Evolutionary conservation across 176 grass and related monocot species (phyloP), one percentile per base, ranked within the genome.

Genomic region (Lolium multiflorum): DNA sequence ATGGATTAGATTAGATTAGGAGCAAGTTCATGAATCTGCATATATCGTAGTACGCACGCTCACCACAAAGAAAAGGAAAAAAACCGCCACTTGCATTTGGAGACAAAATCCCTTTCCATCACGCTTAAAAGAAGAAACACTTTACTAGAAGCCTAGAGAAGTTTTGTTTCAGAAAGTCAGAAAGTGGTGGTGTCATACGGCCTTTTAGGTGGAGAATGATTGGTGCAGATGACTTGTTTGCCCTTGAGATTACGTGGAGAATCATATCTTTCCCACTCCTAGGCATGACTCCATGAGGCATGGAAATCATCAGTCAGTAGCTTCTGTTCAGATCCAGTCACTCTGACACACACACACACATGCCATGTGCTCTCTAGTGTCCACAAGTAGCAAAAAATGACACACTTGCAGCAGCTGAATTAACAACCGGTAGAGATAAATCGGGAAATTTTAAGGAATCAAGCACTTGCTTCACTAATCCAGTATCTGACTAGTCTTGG

Each of bases 141-240:
- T 58, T n/a, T 58, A 58, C 50, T 48, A 76, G 88, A 51, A 86
- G 70, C 49, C 18, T 54, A 37, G 16, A 50, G 38, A 91, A 82
- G 6, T 5, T 66, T 13, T 35, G 20, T 47, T 26, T 58, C 5
- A 6, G 3, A 65, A 81, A 84, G 57, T 71, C 48, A 55, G 72
- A 74, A 26, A 2, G 65, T 16, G 17, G 11, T 55, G 52, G 39
- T 54, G 65, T 72, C 65, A 9, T 50, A 69, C 15, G 8, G 9
- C 4, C 72, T 43, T 89, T 63, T 66, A 82, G 69, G 46, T 15
- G n/a, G 17, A 28, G 28, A 55, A 82, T 79, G 46, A 48, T 59
- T 88, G 61, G 4, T 21, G 2, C 48, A 17, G 13, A 49, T 83
- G 74, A 87, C 84, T 1, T 1, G 25, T 83, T 79, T 79, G 50